Evolutionary conservation across 352 stramenopile species (phyloP).

Genomic region (Globisporangium okanoganense): DNA sequence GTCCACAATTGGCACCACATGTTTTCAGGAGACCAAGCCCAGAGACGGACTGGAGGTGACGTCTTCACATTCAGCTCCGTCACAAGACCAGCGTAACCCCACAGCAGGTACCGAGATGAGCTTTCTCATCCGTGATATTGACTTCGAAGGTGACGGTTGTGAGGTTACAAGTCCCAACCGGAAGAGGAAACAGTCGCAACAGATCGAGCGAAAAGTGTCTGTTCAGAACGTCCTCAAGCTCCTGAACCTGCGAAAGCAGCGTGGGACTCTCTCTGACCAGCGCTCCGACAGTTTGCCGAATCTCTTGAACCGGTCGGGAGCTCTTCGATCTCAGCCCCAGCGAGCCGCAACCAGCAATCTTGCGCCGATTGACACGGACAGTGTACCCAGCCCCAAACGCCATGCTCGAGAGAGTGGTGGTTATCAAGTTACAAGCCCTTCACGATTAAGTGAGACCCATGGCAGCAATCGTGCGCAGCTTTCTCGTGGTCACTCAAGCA

Average conservation of each 20-base stretch:
- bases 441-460: neutral
- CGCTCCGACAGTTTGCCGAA: conserved; percentile 9
- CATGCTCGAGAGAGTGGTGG: neutral
- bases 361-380: neutral
- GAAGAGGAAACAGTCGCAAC: conserved; percentile 7
- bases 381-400: conserved; percentile 3
- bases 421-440: neutral
- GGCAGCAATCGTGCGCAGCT: neutral
- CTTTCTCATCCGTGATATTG: conserved; percentile 7
- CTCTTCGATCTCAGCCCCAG: neutral
- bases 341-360: neutral
- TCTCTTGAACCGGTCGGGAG: neutral
- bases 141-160: neutral
- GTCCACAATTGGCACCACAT: neutral
- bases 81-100: neutral
- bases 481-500: neutral
- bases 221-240: conserved; percentile 52
- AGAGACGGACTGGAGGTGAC: neutral
- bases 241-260: conserved; percentile 44
- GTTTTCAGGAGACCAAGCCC: neutral
- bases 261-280: neutral
- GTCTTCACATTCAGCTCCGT: neutral
- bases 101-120: no score
- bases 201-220: conserved; percentile 23
- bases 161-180: neutral